A percentile compares a stretch with the other conserved stretches of the same genome.
Evolutionary conservation across 345 rosid genomes (phyloP).

Genomic region (Camelina neglecta): DNA sequence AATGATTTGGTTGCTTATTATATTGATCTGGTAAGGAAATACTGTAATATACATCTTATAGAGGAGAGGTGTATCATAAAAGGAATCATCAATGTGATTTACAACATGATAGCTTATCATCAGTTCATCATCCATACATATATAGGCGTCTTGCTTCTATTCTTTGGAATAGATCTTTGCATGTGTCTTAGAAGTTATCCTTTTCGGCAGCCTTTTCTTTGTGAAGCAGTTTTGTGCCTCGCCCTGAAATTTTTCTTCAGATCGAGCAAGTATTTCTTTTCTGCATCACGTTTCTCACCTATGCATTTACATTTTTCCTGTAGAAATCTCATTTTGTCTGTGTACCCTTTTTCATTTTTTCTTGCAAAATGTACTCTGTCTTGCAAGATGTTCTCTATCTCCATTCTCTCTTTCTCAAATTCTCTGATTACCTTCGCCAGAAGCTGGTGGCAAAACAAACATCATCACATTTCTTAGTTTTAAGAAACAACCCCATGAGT

Average conservation of each 20-base stretch:
- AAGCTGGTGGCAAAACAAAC: slow-evolving; percentile 22
- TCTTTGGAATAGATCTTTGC: not conserved
- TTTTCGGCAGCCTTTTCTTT: slow-evolving; percentile 2
- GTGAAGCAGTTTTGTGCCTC: slow-evolving; percentile 20
- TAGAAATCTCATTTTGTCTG: not conserved
- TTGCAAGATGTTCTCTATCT: not conserved
- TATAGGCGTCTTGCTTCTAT: no score
- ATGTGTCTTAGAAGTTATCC: slow-evolving; percentile 1
- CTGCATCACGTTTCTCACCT: slow-evolving; percentile 21
- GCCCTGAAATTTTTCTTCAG: slow-evolving; percentile 5
- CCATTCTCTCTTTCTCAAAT: slow-evolving; percentile 14
- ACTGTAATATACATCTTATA: slow-evolving; percentile 4
- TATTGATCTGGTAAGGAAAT: not conserved
- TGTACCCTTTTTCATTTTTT: not conserved
- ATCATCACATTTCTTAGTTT: slow-evolving; percentile 14
- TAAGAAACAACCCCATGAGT: slow-evolving; percentile 2
- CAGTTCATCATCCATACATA: no score
- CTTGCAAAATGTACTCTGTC: not conserved
- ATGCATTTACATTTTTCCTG: slow-evolving; percentile 12
- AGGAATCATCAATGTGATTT: slow-evolving; percentile 1
- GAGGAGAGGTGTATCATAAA: not conserved
- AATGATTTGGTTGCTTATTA: not conserved
- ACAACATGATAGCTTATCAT: no score
- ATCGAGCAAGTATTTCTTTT: slow-evolving; percentile 19
- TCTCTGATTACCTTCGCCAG: slow-evolving; percentile 4